Evolutionary conservation across 306 rosid genomes (phyloP).

Genomic region (Rosa chinensis): DNA sequence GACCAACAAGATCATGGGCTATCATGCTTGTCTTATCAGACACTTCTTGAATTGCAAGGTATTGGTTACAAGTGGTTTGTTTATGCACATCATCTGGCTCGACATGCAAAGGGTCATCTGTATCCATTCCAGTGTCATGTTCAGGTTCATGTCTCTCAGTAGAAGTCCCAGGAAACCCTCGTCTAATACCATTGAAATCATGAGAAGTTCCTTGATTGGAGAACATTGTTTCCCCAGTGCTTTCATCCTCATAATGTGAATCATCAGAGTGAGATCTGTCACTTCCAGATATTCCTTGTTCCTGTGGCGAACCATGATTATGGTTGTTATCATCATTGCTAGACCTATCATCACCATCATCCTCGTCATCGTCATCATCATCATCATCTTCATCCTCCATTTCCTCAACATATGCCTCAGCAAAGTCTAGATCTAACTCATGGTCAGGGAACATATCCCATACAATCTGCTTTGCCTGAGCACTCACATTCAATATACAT

Average conservation of each 20-base stretch:
- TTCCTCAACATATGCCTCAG: constrained; percentile 70
- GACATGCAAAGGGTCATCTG: neutral
- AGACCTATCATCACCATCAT: constrained; percentile 30
- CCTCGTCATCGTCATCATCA: constrained; percentile 55
- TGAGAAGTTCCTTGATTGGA: constrained; percentile 15
- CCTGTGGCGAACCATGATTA: constrained; percentile 20
- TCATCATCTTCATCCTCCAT: constrained; percentile 62
- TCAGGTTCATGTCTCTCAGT: constrained; percentile 19
- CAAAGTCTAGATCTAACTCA: constrained; percentile 57
- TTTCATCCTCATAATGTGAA: constrained; percentile 42
- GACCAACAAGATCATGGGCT: constrained; percentile 66
- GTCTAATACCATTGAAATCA: neutral
- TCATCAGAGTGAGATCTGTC: constrained; percentile 20
- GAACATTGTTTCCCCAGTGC: constrained; percentile 45
- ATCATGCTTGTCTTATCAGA: constrained; percentile 77
- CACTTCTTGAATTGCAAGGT: constrained; percentile 63
- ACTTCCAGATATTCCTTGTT: constrained; percentile 25
- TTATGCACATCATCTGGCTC: constrained; percentile 11
- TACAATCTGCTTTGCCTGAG: constrained; percentile 65
- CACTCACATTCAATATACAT: constrained; percentile 65
- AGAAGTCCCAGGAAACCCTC: constrained; percentile 24
- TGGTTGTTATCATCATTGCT: constrained; percentile 5
- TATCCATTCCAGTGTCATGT: constrained; percentile 19
- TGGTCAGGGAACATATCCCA: constrained; percentile 52
- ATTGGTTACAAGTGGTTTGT: constrained; percentile 37